phyloP scores from a whole-genome alignment of 2,329 filamentous ascomycete species.

The Drechslerella coelobrocha region DNA sequence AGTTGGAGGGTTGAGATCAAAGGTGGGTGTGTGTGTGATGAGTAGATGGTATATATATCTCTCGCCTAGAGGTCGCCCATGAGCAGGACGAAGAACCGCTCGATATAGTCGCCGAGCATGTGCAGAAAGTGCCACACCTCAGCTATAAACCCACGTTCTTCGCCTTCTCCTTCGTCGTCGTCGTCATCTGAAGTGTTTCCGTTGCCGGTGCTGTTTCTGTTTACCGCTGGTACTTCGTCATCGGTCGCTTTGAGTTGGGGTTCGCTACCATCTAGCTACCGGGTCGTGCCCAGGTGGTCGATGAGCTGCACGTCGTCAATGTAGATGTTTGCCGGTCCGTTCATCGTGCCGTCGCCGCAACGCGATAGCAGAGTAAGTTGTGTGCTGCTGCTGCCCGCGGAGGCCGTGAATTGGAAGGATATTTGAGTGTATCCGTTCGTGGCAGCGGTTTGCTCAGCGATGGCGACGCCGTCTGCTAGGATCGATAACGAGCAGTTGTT shows the following conservation, averaged over 20 bases:
- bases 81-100: slow-evolving; percentile 33
- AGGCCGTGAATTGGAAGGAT: slow-evolving; percentile 11
- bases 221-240: slow-evolving; percentile 6
- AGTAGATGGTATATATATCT: neutral
- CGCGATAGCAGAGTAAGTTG: neutral
- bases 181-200: neutral
- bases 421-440: slow-evolving; percentile 16
- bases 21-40: too few relatives aligned
- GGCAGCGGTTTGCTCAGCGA: slow-evolving; percentile 5
- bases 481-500: slow-evolving; percentile 19
- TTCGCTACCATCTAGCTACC: slow-evolving; percentile 25
- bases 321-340: slow-evolving; percentile 16
- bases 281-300: neutral
- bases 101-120: slow-evolving; percentile 33
- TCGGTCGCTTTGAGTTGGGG: slow-evolving; percentile 13
- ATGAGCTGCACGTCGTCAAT: slow-evolving; percentile 24
- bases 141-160: slow-evolving; percentile 1
- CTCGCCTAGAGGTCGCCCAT: slow-evolving; percentile 17
- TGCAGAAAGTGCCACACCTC: slow-evolving; percentile 36
- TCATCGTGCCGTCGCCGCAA: slow-evolving; percentile 11
- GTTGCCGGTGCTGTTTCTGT: neutral
- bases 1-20: too few relatives aligned
- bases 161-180: slow-evolving; percentile 10
- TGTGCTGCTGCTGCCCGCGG: neutral
- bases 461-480: slow-evolving; percentile 3